These are phyloP conservation scores for Chaetomidium leptoderma DNA, from an alignment of 495 filamentous ascomycete genomes.

Conservation along the genomic window DNA sequence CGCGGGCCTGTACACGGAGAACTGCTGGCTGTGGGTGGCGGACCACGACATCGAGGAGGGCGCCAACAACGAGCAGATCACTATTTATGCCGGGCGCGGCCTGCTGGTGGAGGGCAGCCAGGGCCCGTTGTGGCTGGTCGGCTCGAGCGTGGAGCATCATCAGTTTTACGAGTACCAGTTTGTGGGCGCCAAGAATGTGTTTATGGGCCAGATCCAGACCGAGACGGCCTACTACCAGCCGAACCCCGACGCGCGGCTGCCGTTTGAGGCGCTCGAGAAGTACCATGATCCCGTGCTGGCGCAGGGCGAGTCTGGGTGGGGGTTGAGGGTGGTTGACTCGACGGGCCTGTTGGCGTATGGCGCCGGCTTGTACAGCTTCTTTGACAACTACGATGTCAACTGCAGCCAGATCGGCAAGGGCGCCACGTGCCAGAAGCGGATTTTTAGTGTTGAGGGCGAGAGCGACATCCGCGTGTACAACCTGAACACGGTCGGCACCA, in stretches of 20 bases:
- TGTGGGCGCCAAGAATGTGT: slow-evolving; percentile 57
- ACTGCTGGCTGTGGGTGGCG: slow-evolving; percentile 65
- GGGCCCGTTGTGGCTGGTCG: slow-evolving; percentile 56
- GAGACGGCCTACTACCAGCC: slow-evolving; percentile 65
- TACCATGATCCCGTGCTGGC: slow-evolving; percentile 71
- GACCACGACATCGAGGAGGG: slow-evolving; percentile 70
- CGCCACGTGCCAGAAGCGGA: slow-evolving; percentile 57
- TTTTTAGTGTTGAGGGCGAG: slow-evolving; percentile 52
- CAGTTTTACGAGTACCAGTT: slow-evolving; percentile 77
- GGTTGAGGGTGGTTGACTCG: slow-evolving; percentile 50
- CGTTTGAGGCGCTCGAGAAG: slow-evolving; percentile 55
- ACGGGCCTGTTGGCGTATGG: slow-evolving; percentile 58
- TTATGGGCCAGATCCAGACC: slow-evolving; percentile 71
- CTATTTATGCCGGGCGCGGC: slow-evolving; percentile 65
- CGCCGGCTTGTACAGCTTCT: slow-evolving; percentile 60
- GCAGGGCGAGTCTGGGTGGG: slow-evolving; percentile 49
- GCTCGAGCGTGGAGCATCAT: slow-evolving; percentile 61
- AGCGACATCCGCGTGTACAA: slow-evolving; percentile 44
- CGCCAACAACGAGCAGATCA: slow-evolving; percentile 58
- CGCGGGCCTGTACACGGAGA: slow-evolving; percentile 58
- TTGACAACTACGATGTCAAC: slow-evolving; percentile 46
- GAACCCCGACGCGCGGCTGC: slow-evolving; percentile 66
- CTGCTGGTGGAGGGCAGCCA: slow-evolving; percentile 54
- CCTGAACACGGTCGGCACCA: slow-evolving; percentile 49
- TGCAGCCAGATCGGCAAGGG: slow-evolving; percentile 41